Percentiles rank a stretch among this genome's conserved stretches.
Conservation (phyloP, 2,329 filamentous ascomycete genomes). For the Volutella citrinella region DNA sequence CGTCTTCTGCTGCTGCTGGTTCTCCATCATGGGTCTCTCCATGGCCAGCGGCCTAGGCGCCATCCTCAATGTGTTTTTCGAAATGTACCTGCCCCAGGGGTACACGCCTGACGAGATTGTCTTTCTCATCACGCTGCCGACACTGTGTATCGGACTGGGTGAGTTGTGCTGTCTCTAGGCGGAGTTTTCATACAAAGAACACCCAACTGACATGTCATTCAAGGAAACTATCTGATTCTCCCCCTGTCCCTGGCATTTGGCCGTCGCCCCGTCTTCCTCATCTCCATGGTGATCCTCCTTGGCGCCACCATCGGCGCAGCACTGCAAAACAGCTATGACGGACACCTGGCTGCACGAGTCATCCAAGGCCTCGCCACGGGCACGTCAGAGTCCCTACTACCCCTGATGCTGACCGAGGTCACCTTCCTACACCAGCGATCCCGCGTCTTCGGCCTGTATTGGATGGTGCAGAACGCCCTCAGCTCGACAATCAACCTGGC, state of each 20-base stretch:
- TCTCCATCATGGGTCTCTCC: conserved; percentile 5
- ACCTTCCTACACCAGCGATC: conserved; percentile 7
- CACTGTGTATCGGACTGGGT: too few relatives aligned
- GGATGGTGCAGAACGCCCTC: conserved; percentile 5
- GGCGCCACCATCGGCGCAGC: conserved; percentile 1
- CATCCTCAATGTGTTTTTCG: conserved; percentile 4
- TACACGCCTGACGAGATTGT: too few relatives aligned
- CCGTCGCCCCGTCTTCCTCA: too few relatives aligned
- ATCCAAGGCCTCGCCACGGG: conserved; percentile 3
- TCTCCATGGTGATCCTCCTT: too few relatives aligned
- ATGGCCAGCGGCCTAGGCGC: conserved; percentile 4
- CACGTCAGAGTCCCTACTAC: conserved; percentile 5
- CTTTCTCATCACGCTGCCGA: too few relatives aligned
- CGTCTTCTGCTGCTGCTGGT: conserved; percentile 6
- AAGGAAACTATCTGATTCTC: too few relatives aligned
- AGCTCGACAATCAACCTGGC: conserved; percentile 3
- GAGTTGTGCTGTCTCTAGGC: too few relatives aligned
- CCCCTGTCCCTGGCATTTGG: too few relatives aligned
- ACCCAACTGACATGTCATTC: too few relatives aligned
- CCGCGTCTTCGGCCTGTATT: conserved; percentile 7
- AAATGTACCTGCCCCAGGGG: conserved; percentile 3
- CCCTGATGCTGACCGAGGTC: conserved; percentile 8
- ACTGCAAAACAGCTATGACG: neutral
- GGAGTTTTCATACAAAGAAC: too few relatives aligned
- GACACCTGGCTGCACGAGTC: conserved; percentile 1